Base-by-base conservation (phyloP, 495 filamentous ascomycete species). In the Darksidea phi region DNA sequence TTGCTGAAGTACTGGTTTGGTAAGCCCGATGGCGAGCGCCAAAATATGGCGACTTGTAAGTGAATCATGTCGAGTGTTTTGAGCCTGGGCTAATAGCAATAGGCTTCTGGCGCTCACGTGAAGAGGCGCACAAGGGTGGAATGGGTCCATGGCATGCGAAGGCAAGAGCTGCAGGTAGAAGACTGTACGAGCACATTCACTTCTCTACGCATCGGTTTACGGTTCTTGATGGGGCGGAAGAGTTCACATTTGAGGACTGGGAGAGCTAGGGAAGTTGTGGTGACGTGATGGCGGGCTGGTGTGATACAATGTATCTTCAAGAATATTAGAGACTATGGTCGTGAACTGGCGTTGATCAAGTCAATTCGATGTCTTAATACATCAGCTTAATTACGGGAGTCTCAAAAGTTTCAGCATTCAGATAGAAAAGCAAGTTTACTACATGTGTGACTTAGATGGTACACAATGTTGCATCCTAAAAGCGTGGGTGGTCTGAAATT, bases 1-100 rank as follows among this genome's bases (percentile, higher is more conserved):
- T 78, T 96, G 68, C 75, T 95, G 67, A 94, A 95, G 82, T 68
- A 64, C 52, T 70, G 64, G 62, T 73, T 71, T 58, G 67, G 72
- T 13, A 57, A 21, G 38, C 48, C 54, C 6, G 62, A 71, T 57
- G 53, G 17, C 6, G 66, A 67, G 43, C 57, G 58, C 54, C 45
- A 67, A 53, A 74, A 74, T 46, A 48, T 74, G 56, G 72, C 72
- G 0, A 74, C 72, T 60, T 74, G 72, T 74, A 63, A 63, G 72
- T 61, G 2, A 34, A n/a, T 6, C 1, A n/a, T 46, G 45, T 41
- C 13, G 28, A 7, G 2, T 49, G 10, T 20, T 21, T 54, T 41
- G 55, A 20, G n/a, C 15, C 13, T 21, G n/a, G 41, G 41, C 41
- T 43, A 43, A 43, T 20, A 6, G 15, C 5, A 20, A 20, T n/a